phyloP scores from a whole-genome alignment of 2,329 filamentous ascomycete genomes.

The Aspergillus melleus region DNA sequence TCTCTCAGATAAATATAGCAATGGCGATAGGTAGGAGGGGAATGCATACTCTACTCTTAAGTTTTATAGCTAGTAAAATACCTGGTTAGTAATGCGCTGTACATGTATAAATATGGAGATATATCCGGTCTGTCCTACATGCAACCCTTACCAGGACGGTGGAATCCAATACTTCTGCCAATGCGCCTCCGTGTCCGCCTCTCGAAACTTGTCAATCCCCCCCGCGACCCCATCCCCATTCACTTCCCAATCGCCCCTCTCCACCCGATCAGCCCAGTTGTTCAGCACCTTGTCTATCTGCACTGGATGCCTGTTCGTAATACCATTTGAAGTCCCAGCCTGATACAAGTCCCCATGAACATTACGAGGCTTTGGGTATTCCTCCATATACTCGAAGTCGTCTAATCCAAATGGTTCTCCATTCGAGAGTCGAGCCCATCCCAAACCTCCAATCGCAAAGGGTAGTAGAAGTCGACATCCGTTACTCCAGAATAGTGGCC shows the following conservation, averaged over 20 bases:
- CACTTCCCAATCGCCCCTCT: slow-evolving; percentile 27
- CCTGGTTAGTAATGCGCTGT: no score
- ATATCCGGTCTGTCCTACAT: background rate
- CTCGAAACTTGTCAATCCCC: slow-evolving; percentile 31
- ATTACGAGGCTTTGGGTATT: slow-evolving; percentile 10
- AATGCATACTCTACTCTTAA: no score
- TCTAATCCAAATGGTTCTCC: slow-evolving; percentile 8
- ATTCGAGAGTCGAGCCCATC: slow-evolving; percentile 17
- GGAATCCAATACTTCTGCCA: slow-evolving; percentile 23
- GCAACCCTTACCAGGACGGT: slow-evolving; percentile 10
- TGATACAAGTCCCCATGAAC: slow-evolving; percentile 14
- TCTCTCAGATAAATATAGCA: no score
- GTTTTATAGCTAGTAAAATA: no score
- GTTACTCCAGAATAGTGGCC: slow-evolving; percentile 13
- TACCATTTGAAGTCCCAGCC: slow-evolving; percentile 8
- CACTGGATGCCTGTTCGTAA: slow-evolving; percentile 9
- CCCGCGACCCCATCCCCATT: slow-evolving; percentile 25
- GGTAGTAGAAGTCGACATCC: slow-evolving; percentile 16
- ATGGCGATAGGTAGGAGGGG: no score
- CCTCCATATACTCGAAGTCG: slow-evolving; percentile 2
- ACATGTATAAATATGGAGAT: no score
- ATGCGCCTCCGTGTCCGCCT: slow-evolving; percentile 28
- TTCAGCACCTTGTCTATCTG: slow-evolving; percentile 27
- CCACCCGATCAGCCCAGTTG: slow-evolving; percentile 26
- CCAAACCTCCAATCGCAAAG: slow-evolving; percentile 14